A percentile compares a stretch with the other conserved stretches of the same genome.
These are phyloP conservation scores for Pyrenochaeta sp. DNA, from an alignment of 2,329 filamentous ascomycete genomes.

Conservation along the genomic window DNA sequence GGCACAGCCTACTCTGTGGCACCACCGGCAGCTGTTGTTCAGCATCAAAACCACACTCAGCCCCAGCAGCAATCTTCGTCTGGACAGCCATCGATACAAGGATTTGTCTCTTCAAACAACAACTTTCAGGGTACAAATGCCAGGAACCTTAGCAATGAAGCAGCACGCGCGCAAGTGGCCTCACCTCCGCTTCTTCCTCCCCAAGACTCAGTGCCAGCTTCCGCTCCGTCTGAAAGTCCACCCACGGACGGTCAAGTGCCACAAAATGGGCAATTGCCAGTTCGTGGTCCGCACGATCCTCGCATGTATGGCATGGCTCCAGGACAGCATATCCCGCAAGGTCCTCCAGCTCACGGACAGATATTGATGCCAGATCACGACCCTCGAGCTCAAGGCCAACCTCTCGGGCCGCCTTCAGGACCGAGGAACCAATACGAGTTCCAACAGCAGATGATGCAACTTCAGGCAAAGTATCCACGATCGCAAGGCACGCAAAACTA, in stretches of 20 bases:
- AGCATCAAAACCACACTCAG: conserved; percentile 6
- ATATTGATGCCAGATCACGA: conserved; percentile 18
- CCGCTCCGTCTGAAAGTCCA: conserved; percentile 10
- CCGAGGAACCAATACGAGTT: conserved; percentile 41
- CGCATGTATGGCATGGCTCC: conserved; percentile 14
- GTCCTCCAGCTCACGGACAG: conserved; percentile 15
- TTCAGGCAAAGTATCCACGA: conserved; percentile 49
- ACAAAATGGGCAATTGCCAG: conserved; percentile 13
- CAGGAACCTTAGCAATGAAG: conserved; percentile 1
- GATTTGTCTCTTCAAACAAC: conserved; percentile 7
- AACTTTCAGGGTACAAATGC: conserved; percentile 2
- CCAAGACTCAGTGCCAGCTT: conserved; percentile 14
- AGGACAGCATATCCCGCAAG: conserved; percentile 18
- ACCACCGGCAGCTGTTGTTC: conserved; percentile 10
- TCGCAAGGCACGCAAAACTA: conserved; percentile 54
- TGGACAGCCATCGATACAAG: conserved; percentile 8
- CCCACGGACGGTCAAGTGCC: conserved; percentile 7
- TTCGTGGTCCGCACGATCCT: conserved; percentile 16
- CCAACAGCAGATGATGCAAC: conserved; percentile 43
- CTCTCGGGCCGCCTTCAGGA: conserved; percentile 8
- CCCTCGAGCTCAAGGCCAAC: conserved; percentile 22
- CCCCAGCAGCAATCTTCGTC: conserved; percentile 6
- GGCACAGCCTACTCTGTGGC: conserved; percentile 20
- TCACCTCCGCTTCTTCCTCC: conserved; percentile 16
- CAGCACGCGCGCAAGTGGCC: conserved; percentile 13